A percentile compares a stretch with the other conserved stretches of the same genome.
Conservation (phyloP, 768 basidiomycete species). For the Tephrocybe sp. region DNA sequence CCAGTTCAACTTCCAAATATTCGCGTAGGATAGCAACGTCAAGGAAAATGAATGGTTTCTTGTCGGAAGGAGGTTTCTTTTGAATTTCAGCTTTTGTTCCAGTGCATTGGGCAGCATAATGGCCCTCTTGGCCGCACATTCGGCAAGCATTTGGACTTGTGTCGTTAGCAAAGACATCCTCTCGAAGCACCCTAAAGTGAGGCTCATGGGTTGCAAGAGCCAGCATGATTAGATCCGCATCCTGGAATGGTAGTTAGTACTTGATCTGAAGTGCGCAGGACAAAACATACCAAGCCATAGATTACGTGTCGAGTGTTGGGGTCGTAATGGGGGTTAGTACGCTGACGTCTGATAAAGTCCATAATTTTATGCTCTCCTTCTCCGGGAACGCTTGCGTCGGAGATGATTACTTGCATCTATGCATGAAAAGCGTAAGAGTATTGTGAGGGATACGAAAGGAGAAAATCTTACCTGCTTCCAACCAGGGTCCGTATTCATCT, state of each 20-base stretch:
- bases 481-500: conserved; percentile 92
- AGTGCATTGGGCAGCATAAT: conserved; percentile 94
- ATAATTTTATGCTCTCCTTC: conserved; percentile 99
- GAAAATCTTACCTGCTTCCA: conserved; percentile 79
- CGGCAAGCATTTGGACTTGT: conserved; percentile 79
- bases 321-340: conserved; percentile 84
- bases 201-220: conserved; percentile 97
- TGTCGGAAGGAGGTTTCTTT: conserved; percentile 68
- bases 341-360: conserved; percentile 94
- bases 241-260: conserved; percentile 42
- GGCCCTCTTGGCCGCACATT: conserved; percentile 92
- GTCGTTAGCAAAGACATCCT: conserved; percentile 92
- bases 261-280: neutral
- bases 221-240: conserved; percentile 99
- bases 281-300: conserved; percentile 81
- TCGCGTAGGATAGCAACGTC: conserved; percentile 95
- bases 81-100: conserved; percentile 67
- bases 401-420: conserved; percentile 93
- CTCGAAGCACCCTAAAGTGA: conserved; percentile 94
- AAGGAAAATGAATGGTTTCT: conserved; percentile 99
- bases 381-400: conserved; percentile 95
- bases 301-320: conserved; percentile 96
- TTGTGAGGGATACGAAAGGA: conserved; percentile 20
- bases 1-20: conserved; percentile 95
- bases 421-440: conserved; percentile 5